These are phyloP conservation scores for Biscutella laevigata DNA, from an alignment of 441 rosid species.

Conservation along the genomic window DNA sequence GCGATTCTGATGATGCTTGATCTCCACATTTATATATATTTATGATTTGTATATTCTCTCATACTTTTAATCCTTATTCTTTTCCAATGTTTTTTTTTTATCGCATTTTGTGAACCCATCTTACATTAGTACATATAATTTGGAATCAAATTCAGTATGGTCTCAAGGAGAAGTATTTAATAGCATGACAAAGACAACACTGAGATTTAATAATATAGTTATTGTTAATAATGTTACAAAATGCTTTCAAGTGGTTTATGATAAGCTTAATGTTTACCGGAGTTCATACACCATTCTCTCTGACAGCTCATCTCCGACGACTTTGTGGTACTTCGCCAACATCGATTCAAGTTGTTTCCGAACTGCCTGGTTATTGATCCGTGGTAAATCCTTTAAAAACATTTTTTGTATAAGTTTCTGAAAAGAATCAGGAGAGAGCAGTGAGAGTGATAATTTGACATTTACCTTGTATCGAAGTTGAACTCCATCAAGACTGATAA, in stretches of 20 bases:
- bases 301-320: conserved; percentile 58
- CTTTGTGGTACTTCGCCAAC: conserved; percentile 43
- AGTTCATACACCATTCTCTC: conserved; percentile 59
- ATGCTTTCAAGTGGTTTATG: neutral
- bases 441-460: neutral
- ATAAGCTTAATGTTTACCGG: conserved; percentile 25
- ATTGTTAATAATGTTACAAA: conserved; percentile 3
- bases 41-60: conserved; percentile 39
- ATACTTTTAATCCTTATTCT: conserved; percentile 20
- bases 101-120: conserved; percentile 9
- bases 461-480: conserved; percentile 62
- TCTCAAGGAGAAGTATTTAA: neutral
- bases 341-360: conserved; percentile 41
- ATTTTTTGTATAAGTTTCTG: too few relatives aligned
- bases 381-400: conserved; percentile 53
- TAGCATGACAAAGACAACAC: too few relatives aligned
- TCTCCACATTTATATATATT: conserved; percentile 14
- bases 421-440: neutral
- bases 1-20: conserved; percentile 85
- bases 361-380: conserved; percentile 24
- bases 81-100: neutral
- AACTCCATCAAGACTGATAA: conserved; percentile 42
- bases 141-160: too few relatives aligned
- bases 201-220: too few relatives aligned
- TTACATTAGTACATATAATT: too few relatives aligned